Evolutionary conservation across 805 yeast genomes (phyloP).

Genomic region (Dipodascus geniculatus): DNA sequence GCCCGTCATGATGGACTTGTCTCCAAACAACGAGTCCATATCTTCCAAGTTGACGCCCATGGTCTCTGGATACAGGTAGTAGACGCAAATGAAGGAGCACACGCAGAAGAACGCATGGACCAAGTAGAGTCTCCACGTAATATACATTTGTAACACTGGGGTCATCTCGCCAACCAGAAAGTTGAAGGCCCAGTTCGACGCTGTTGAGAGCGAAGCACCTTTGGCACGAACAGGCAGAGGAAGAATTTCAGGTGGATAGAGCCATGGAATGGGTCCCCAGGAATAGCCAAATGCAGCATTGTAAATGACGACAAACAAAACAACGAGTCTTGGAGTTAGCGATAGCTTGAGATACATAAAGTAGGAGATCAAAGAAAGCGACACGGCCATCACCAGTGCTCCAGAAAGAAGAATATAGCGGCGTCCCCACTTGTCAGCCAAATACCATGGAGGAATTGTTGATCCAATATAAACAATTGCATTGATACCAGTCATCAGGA

Average conservation of each 20-base stretch:
- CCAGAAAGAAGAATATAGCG: constrained; percentile 75
- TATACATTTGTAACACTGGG: constrained; percentile 66
- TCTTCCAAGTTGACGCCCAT: constrained; percentile 82
- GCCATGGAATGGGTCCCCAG: constrained; percentile 95
- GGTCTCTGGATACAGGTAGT: constrained; percentile 74
- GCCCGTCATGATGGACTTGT: constrained; percentile 25
- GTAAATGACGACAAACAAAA: constrained; percentile 61
- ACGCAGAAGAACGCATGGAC: constrained; percentile 73
- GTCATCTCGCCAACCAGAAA: constrained; percentile 88
- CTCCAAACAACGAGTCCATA: constrained; percentile 85
- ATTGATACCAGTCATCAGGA: constrained; percentile 82
- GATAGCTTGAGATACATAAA: constrained; percentile 39
- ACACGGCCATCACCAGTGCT: constrained; percentile 64
- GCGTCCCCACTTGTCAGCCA: constrained; percentile 87
- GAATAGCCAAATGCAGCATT: constrained; percentile 77
- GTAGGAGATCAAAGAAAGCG: constrained; percentile 54
- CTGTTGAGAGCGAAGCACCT: constrained; percentile 84
- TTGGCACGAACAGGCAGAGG: constrained; percentile 78
- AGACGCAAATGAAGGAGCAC: constrained; percentile 61
- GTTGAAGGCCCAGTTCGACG: constrained; percentile 88
- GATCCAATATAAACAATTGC: constrained; percentile 46
- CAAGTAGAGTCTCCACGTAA: constrained; percentile 71
- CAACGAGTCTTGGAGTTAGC: constrained; percentile 60
- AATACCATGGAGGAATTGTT: constrained; percentile 83
- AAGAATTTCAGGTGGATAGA: constrained; percentile 73